These are phyloP conservation scores for Coemansia sp. DNA, from an alignment of 192 early-diverging fungal species.

Conservation along the genomic window DNA sequence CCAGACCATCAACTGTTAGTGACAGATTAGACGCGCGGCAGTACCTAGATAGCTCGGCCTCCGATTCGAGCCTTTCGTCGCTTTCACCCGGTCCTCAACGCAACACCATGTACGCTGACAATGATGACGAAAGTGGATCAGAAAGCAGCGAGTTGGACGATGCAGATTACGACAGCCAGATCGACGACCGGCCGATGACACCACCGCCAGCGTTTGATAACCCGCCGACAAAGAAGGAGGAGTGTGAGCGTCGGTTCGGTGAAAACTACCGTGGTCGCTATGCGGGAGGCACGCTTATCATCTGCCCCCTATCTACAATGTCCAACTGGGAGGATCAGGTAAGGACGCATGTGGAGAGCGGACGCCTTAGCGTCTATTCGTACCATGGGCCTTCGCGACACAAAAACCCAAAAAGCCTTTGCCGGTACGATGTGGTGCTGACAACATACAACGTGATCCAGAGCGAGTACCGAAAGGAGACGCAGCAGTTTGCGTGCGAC, in stretches of 20 bases:
- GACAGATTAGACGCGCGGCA: background rate
- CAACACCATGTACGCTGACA: background rate
- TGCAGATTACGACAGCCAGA: slow-evolving; percentile 5
- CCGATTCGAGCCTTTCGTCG: background rate
- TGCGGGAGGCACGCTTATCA: slow-evolving; percentile 62
- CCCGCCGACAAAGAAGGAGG: slow-evolving; percentile 29
- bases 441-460: slow-evolving; percentile 71
- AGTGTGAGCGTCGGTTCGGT: slow-evolving; percentile 38
- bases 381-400: slow-evolving; percentile 63
- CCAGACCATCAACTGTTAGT: background rate
- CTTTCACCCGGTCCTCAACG: background rate
- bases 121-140: background rate
- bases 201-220: slow-evolving; percentile 48
- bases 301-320: slow-evolving; percentile 71
- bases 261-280: slow-evolving; percentile 47
- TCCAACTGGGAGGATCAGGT: slow-evolving; percentile 77
- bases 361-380: slow-evolving; percentile 53
- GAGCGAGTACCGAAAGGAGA: slow-evolving; percentile 54
- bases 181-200: slow-evolving; percentile 38
- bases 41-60: slow-evolving; percentile 5
- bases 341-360: slow-evolving; percentile 42
- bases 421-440: slow-evolving; percentile 67
- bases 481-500: slow-evolving; percentile 23
- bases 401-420: slow-evolving; percentile 51
- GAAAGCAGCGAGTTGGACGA: slow-evolving; percentile 6